Percentiles rank a stretch among this genome's conserved stretches.
Conservation (phyloP, 1,284 basidiomycete species). For the Ustilago lituana region DNA sequence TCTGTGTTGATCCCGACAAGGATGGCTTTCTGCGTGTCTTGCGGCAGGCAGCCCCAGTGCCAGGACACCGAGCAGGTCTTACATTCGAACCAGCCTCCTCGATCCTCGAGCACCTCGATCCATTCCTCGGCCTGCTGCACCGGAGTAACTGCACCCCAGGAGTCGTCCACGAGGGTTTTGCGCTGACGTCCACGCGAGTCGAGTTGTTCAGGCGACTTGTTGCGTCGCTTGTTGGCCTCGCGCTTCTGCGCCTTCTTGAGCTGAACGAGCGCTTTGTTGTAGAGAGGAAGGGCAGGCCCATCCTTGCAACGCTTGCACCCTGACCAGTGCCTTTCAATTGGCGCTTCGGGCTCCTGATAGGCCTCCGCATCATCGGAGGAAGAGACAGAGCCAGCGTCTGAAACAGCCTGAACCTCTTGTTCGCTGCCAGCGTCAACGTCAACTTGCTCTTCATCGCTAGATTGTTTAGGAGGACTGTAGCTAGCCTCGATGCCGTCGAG, state of each 20-base stretch:
- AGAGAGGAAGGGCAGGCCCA: conserved; percentile 25
- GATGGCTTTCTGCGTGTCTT: conserved; percentile 27
- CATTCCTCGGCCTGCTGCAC: conserved; percentile 36
- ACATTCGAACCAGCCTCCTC: conserved; percentile 55
- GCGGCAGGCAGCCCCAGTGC: conserved; percentile 51
- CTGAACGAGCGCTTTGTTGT: conserved; percentile 22
- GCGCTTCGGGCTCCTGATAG: conserved; percentile 20
- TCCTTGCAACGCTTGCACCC: conserved; percentile 37
- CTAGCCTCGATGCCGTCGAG: conserved; percentile 16
- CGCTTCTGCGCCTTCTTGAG: conserved; percentile 27
- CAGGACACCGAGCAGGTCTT: conserved; percentile 42
- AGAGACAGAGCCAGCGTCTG: conserved; percentile 9
- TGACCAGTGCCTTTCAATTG: conserved; percentile 33
- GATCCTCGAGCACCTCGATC: conserved; percentile 38
- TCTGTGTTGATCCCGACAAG: conserved; percentile 37
- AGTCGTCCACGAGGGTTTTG: conserved; percentile 30
- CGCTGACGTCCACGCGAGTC: conserved; percentile 27
- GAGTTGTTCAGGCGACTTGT: conserved; percentile 21
- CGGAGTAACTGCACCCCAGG: conserved; percentile 16
- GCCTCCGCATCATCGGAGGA: conserved; percentile 15
- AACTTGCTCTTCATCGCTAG: conserved; percentile 9
- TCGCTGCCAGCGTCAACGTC: not conserved
- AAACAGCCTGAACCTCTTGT: conserved; percentile 2
- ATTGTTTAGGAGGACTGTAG: conserved; percentile 10
- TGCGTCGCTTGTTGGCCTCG: conserved; percentile 27